These are phyloP conservation scores for Penicillium hesseltinei DNA, from an alignment of 2,329 filamentous ascomycete species.

Conservation along the genomic window DNA sequence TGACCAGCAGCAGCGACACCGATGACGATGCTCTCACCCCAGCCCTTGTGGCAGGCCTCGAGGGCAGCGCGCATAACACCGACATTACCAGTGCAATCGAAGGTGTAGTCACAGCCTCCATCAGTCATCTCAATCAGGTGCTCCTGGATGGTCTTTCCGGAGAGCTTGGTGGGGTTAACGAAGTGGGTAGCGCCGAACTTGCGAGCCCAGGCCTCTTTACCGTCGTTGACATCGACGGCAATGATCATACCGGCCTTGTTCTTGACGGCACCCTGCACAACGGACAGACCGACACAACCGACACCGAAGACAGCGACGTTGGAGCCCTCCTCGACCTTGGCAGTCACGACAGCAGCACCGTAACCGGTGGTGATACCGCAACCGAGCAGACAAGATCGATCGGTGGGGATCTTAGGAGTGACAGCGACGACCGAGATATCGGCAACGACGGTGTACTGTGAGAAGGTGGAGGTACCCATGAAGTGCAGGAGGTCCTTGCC, in stretches of 20 bases:
- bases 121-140: constrained; percentile 97
- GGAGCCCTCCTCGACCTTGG: constrained; percentile 83
- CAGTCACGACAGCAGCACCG: constrained; percentile 90
- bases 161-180: constrained; percentile 83
- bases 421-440: constrained; percentile 98
- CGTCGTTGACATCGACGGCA: constrained; percentile 76
- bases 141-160: constrained; percentile 76
- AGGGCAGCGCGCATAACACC: constrained; percentile 92
- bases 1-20: constrained; percentile 95
- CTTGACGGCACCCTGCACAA: constrained; percentile 88
- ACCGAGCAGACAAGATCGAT: constrained; percentile 91
- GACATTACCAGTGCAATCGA: constrained; percentile 98
- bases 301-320: constrained; percentile 92
- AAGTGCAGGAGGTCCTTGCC: constrained; percentile 96
- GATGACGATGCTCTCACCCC: constrained; percentile 97
- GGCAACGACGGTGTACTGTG: constrained; percentile 96
- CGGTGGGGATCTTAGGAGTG: constrained; percentile 85
- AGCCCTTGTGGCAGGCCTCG: constrained; percentile 98
- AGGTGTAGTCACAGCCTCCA: constrained; percentile 97
- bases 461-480: constrained; percentile 99
- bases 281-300: constrained; percentile 91
- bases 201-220: constrained; percentile 85
- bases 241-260: constrained; percentile 67
- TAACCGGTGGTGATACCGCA: constrained; percentile 99
- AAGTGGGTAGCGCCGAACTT: constrained; percentile 98